Conservation (phyloP, 2,329 filamentous ascomycete species). For the Colletotrichum sojae region DNA sequence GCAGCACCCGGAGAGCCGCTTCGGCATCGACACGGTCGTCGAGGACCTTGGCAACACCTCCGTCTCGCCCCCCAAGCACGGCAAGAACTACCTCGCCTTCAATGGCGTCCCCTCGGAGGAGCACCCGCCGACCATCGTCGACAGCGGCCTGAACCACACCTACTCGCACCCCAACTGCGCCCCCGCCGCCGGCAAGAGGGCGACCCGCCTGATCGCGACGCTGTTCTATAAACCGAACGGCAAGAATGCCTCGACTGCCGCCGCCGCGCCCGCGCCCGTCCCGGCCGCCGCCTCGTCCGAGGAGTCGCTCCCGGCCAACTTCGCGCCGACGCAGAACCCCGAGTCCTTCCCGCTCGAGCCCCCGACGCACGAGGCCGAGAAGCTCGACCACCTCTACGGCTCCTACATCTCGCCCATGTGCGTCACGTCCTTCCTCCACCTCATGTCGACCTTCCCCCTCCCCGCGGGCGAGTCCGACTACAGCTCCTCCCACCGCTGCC, state of each 20-base stretch:
- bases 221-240: slow-evolving; percentile 71
- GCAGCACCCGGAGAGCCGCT: slow-evolving; percentile 66
- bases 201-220: slow-evolving; percentile 72
- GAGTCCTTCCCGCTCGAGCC: slow-evolving; percentile 74
- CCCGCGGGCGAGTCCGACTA: slow-evolving; percentile 66
- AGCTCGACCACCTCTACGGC: slow-evolving; percentile 76
- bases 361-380: slow-evolving; percentile 68
- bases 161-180: slow-evolving; percentile 76
- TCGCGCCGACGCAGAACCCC: slow-evolving; percentile 71
- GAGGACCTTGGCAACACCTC: slow-evolving; percentile 64
- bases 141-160: slow-evolving; percentile 73
- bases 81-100: slow-evolving; percentile 63
- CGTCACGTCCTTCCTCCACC: slow-evolving; percentile 75
- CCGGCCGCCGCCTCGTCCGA: slow-evolving; percentile 50
- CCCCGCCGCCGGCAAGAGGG: slow-evolving; percentile 61
- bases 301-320: slow-evolving; percentile 64
- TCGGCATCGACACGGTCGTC: slow-evolving; percentile 76
- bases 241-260: slow-evolving; percentile 27
- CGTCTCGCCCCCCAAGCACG: slow-evolving; percentile 50
- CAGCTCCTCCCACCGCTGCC: slow-evolving; percentile 74
- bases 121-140: slow-evolving; percentile 71
- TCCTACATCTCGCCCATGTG: slow-evolving; percentile 76
- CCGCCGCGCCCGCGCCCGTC: neutral
- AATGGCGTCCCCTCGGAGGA: slow-evolving; percentile 73
- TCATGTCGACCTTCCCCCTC: slow-evolving; percentile 74